Evolutionary conservation across 108 stramenopile genomes (phyloP), one percentile per base, ranked within the genome.

Genomic region (Cyclostephanos invisitatus): DNA sequence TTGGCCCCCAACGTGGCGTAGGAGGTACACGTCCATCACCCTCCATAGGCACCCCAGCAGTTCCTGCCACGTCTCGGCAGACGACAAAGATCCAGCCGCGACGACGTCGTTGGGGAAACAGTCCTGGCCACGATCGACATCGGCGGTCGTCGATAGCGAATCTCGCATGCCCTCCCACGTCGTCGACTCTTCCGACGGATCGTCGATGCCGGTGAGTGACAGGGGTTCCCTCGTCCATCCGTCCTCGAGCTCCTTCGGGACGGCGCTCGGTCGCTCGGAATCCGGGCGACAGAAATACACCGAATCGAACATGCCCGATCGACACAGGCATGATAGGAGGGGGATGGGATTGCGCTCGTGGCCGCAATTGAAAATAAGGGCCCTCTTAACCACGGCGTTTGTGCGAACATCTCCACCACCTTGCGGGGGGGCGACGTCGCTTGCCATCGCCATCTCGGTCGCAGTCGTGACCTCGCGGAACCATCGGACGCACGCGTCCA

Each of bases 261-360:
- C 36, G 11, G 86, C 80, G 58, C 90, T 91, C 24, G 93, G 93
- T 8, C 90, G 83, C 49, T 85, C 79, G 20, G 82, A 77, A 53
- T 90, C 85, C 12, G 82, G 68, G 37, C 29, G 71, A 49, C 87
- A 86, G 74, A 94, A 94, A 64, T 86, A 85, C 4, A 90, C 86
- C 29, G 61, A 29, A 15, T 85, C 68, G 68, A 90, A 91, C 27
- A 64, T 60, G n/a, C 68, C 40, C 3, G 77, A 64, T 46, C 55
- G 22, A 44, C 57, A 42, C 12, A 67, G 68, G 54, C 70, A 68
- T 49, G 81, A 47, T 17, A 94, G 56, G 10, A 94, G 68, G 40
- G 88, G 86, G 14, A 94, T 53, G 7, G 93, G 93, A 81, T 87
- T 84, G 28, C 89, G 83, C 66, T 94, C 93, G 75, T 94, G 93